Conservation (phyloP, 148 eudicot species). For the Limonium bicolor region DNA sequence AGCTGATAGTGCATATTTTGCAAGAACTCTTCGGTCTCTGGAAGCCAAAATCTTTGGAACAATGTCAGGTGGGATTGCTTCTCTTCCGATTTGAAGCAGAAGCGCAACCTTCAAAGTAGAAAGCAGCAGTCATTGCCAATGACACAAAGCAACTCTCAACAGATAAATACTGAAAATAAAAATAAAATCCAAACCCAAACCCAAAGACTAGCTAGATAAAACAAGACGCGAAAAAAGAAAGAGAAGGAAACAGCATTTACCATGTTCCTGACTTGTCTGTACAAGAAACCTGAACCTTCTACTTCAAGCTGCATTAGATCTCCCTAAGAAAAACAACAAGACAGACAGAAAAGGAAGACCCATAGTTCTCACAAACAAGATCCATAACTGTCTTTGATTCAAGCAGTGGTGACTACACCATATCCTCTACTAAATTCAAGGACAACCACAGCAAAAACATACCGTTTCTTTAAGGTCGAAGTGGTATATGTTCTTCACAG, state of each 20-base stretch:
- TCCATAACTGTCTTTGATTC: background rate
- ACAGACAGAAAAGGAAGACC: background rate
- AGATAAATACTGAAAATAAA: too few species aligned
- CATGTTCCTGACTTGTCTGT: slow-evolving; percentile 96
- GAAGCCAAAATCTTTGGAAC: slow-evolving; percentile 51
- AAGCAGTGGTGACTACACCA: slow-evolving; percentile 1
- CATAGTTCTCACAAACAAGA: background rate
- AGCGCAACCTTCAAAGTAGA: slow-evolving; percentile 46
- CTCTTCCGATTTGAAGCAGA: slow-evolving; percentile 82
- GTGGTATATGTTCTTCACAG: slow-evolving; percentile 61
- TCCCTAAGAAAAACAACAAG: slow-evolving; percentile 33
- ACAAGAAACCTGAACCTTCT: slow-evolving; percentile 93
- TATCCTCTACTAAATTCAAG: too few species aligned
- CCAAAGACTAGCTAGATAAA: background rate
- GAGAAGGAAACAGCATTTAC: slow-evolving; percentile 23
- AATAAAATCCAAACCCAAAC: too few species aligned
- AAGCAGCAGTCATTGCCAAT: background rate
- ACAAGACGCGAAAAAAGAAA: background rate
- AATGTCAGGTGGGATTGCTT: slow-evolving; percentile 63
- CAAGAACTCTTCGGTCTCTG: slow-evolving; percentile 58
- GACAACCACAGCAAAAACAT: background rate
- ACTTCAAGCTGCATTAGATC: slow-evolving; percentile 79
- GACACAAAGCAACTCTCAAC: too few species aligned
- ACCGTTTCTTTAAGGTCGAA: slow-evolving; percentile 68
- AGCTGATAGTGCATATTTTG: slow-evolving; percentile 38